A percentile compares a stretch with the other conserved stretches of the same genome.
These are phyloP conservation scores for Fusarium gaditjirri DNA, from an alignment of 2,329 filamentous ascomycete genomes.

Conservation along the genomic window DNA sequence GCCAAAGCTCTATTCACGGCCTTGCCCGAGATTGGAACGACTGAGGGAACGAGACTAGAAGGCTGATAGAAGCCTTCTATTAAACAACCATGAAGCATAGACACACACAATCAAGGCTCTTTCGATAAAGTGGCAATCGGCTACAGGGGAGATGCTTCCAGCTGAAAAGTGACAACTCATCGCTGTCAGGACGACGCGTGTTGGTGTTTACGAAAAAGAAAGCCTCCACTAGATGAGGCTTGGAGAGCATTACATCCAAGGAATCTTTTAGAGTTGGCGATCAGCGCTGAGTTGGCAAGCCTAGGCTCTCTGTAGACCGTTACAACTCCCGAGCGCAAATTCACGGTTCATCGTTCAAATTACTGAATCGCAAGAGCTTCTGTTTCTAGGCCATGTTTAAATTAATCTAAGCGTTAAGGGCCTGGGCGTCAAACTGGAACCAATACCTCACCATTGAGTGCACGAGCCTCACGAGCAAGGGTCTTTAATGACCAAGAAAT, in stretches of 20 bases:
- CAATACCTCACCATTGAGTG: constrained; percentile 39
- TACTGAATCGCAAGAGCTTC: constrained; percentile 8
- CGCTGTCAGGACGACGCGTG: constrained; percentile 19
- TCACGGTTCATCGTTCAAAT: neutral
- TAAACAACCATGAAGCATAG: constrained; percentile 8
- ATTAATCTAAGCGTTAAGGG: neutral
- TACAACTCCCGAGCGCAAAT: constrained; percentile 13
- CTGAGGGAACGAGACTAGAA: constrained; percentile 27
- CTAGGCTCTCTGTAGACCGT: constrained; percentile 6
- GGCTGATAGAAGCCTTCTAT: constrained; percentile 28
- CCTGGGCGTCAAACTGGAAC: constrained; percentile 12
- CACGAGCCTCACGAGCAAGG: constrained; percentile 28
- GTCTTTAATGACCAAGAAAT: constrained; percentile 8
- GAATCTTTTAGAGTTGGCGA: constrained; percentile 19
- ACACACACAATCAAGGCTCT: constrained; percentile 10
- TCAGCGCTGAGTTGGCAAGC: constrained; percentile 35
- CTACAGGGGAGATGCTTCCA: constrained; percentile 25
- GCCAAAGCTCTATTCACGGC: constrained; percentile 31
- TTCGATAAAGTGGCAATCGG: neutral
- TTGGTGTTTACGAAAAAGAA: constrained; percentile 11
- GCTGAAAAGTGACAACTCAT: neutral
- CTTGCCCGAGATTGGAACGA: constrained; percentile 34
- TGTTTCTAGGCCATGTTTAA: neutral
- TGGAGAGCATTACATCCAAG: constrained; percentile 10
- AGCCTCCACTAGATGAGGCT: neutral